A percentile compares a stretch with the other conserved stretches of the same genome.
These are phyloP conservation scores for Euphorbia corollata DNA, from an alignment of 441 rosid species.

Conservation along the genomic window DNA sequence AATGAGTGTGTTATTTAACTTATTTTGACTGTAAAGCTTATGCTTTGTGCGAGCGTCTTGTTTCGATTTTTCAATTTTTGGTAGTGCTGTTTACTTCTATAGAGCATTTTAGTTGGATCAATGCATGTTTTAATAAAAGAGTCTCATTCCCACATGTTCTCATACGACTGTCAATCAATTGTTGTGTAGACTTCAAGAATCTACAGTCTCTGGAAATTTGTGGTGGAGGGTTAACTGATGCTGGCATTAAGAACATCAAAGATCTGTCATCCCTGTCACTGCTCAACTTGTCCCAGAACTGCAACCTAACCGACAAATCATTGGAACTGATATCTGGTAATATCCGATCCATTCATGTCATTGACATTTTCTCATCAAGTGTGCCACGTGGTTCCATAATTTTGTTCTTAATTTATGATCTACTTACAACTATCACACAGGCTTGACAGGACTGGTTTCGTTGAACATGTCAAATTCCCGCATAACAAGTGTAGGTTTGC, in stretches of 20 bases:
- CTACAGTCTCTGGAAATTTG: slow-evolving; percentile 81
- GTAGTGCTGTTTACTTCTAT: too few species aligned
- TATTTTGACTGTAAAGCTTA: too few species aligned
- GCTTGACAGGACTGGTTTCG: slow-evolving; percentile 61
- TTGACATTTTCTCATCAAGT: too few species aligned
- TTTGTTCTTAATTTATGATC: too few species aligned
- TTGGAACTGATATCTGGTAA: slow-evolving; percentile 89
- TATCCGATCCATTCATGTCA: too few species aligned
- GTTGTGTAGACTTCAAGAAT: slow-evolving; percentile 59
- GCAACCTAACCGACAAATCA: slow-evolving; percentile 76
- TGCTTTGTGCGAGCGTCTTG: too few species aligned
- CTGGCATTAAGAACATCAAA: slow-evolving; percentile 78
- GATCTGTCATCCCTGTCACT: slow-evolving; percentile 60
- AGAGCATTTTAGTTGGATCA: background rate
- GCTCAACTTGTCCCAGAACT: slow-evolving; percentile 80
- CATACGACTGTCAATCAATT: background rate
- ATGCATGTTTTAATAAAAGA: background rate
- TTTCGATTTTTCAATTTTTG: too few species aligned
- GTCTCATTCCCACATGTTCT: background rate
- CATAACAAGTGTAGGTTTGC: slow-evolving; percentile 61
- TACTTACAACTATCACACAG: too few species aligned
- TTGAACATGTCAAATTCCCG: slow-evolving; percentile 77
- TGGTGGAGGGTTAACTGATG: slow-evolving; percentile 88
- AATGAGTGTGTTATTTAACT: too few species aligned
- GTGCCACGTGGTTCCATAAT: too few species aligned